Conservation (phyloP, 192 early-diverging fungal species). For the Phlyctochytrium bullatum region DNA sequence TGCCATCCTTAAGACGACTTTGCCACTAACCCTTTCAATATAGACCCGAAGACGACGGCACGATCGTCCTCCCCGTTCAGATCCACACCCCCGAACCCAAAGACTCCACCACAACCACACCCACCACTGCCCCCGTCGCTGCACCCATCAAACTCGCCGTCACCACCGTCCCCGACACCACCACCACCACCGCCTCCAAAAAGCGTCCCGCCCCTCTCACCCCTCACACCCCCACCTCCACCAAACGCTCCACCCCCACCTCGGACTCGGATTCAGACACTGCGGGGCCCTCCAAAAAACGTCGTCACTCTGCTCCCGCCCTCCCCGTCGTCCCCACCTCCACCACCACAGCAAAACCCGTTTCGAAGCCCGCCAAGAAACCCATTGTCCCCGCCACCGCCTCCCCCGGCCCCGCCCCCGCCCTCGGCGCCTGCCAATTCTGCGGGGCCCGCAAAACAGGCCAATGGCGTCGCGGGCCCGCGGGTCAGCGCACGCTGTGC, state of each 20-base stretch:
- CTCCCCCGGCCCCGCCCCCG: conserved; percentile 1
- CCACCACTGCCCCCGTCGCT: not conserved
- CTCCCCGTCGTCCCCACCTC: too few relatives aligned
- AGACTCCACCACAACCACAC: not conserved
- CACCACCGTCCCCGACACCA: not conserved
- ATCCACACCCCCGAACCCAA: not conserved
- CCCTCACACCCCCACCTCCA: not conserved
- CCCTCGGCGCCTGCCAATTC: conserved; percentile 35
- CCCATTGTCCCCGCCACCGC: not conserved
- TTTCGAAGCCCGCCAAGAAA: too few relatives aligned
- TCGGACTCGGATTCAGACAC: not conserved
- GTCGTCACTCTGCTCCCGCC: too few relatives aligned
- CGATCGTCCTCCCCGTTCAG: not conserved
- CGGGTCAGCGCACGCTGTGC: conserved; percentile 87
- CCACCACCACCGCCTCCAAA: not conserved
- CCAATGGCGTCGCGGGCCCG: conserved; percentile 92
- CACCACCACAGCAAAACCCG: too few relatives aligned
- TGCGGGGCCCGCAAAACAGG: conserved; percentile 88
- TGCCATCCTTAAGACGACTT: too few relatives aligned
- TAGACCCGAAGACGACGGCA: not conserved
- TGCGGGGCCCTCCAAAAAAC: too few relatives aligned
- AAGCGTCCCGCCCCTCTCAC: not conserved
- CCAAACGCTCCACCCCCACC: not conserved
- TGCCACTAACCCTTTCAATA: too few relatives aligned
- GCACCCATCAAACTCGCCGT: not conserved